These are phyloP conservation scores for Lichtheimia ramosa DNA, from an alignment of 371 early-diverging fungal genomes.

Conservation along the genomic window DNA sequence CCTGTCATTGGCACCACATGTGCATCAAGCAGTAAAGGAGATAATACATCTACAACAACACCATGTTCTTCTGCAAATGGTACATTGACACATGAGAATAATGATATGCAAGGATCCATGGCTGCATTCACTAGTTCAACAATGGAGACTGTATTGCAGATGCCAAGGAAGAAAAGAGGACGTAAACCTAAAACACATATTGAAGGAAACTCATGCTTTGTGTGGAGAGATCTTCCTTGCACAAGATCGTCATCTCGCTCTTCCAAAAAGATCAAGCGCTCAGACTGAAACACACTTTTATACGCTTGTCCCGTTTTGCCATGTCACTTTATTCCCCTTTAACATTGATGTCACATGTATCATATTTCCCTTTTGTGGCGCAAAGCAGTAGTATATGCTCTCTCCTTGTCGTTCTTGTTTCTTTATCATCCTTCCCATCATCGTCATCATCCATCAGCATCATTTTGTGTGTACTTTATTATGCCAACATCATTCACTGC, in stretches of 20 bases:
- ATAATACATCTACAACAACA: background rate
- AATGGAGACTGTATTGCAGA: constrained; percentile 39
- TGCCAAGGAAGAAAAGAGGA: constrained; percentile 48
- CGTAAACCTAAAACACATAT: constrained; percentile 51
- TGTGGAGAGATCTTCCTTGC: constrained; percentile 30
- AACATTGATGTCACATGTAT: background rate
- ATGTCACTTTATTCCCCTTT: background rate
- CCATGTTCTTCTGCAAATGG: too few species aligned
- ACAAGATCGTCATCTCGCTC: constrained; percentile 3
- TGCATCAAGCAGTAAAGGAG: background rate
- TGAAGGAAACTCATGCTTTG: constrained; percentile 52
- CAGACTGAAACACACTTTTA: background rate
- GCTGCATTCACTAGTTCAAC: constrained; percentile 43
- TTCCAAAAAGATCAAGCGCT: constrained; percentile 2
- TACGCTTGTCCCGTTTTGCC: background rate
- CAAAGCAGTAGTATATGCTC: background rate
- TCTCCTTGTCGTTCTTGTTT: background rate
- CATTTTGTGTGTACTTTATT: too few species aligned
- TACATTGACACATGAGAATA: constrained; percentile 3
- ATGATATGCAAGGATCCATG: constrained; percentile 25
- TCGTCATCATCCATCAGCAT: too few species aligned
- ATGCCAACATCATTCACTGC: too few species aligned
- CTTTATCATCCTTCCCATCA: background rate
- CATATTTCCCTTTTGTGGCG: constrained; percentile 4
- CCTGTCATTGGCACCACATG: background rate